Percentiles rank a stretch among this genome's conserved stretches.
Evolutionary conservation across 495 filamentous ascomycete genomes (phyloP).

Genomic region (Trichoderma orchidacearum): DNA sequence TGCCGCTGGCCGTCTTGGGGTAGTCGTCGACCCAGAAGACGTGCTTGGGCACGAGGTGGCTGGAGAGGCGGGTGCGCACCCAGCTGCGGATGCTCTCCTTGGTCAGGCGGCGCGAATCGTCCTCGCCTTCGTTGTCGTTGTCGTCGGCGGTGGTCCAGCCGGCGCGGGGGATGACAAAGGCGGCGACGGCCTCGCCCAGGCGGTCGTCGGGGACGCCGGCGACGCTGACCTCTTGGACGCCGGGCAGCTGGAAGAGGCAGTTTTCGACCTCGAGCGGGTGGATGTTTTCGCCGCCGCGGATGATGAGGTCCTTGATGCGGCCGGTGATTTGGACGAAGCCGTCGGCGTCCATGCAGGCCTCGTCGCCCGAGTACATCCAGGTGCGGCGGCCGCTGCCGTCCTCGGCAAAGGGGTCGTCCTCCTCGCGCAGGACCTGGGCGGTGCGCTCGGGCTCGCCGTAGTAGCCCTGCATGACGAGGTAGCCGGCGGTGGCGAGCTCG

Average conservation of each 20-base stretch:
- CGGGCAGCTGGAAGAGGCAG: constrained; percentile 60
- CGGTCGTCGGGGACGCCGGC: constrained; percentile 72
- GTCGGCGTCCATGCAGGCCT: constrained; percentile 69
- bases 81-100: constrained; percentile 51
- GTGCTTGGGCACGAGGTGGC: constrained; percentile 77
- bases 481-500: constrained; percentile 75
- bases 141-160: constrained; percentile 10
- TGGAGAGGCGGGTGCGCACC: constrained; percentile 57
- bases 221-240: constrained; percentile 60
- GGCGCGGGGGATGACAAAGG: constrained; percentile 53
- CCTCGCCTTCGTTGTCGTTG: background rate
- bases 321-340: constrained; percentile 52
- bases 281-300: constrained; percentile 90
- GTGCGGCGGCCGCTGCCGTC: constrained; percentile 18
- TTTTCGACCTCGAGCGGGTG: constrained; percentile 92
- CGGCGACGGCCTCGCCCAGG: constrained; percentile 79
- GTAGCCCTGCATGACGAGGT: constrained; percentile 84
- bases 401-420: too few relatives aligned
- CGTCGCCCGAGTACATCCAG: constrained; percentile 67
- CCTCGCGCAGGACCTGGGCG: constrained; percentile 48
- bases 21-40: constrained; percentile 73
- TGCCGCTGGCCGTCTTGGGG: constrained; percentile 92
- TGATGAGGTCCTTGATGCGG: constrained; percentile 81
- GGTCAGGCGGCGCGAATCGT: constrained; percentile 16
- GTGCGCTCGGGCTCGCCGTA: constrained; percentile 62